Base-by-base conservation (phyloP, 208 protist species). In the Crithidia thermophila region DNA sequence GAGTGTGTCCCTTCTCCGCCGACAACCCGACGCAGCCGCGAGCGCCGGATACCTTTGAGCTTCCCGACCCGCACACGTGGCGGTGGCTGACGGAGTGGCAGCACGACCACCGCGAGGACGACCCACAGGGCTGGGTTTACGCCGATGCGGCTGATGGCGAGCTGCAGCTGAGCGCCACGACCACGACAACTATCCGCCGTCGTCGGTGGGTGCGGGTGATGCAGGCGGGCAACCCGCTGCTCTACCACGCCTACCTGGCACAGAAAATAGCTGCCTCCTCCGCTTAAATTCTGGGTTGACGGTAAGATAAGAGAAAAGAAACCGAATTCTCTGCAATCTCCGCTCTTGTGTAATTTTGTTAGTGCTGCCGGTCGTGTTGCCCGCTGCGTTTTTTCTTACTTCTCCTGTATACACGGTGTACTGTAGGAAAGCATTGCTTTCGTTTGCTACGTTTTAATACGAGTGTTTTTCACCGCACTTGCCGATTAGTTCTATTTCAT, bases 111-210 rank as follows among this genome's bases (percentile, higher is more conserved):
- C 68, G 73, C 30, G 56, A 74, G 18, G 72, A 87, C 50, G 73
- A 82, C 53, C 46, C 47, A 23, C 76, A 89, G n/a, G 78, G 87
- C 1, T 90, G 83, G 83, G 50, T 75, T 7, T 93, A 93, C 70
- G 60, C 75, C 4, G 61, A 69, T 7, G 58, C 45, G 4, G 53
- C 66, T 28, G 57, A 62, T 30, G 49, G 52, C 3, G 59, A 72
- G 2, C 76, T 86, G 43, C 61, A 77, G 1, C 52, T 75, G 4
- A 73, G 50, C 13, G 51, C 67, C 20, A 75, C 42, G 9, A 60
- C 57, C 23, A 51, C 56, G 0, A 62, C 75, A 8, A 42, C 8
- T 5, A 63, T 86, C 2, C 80, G 83, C 3, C 72, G 78, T 21
- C 75, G 81, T 10, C 75, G 75, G 18, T 93, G 83, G 83, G 72